Evolutionary conservation across 2,329 filamentous ascomycete species (phyloP), one percentile per base, ranked within the genome.

Genomic region (Hymenoscyphus scutula): DNA sequence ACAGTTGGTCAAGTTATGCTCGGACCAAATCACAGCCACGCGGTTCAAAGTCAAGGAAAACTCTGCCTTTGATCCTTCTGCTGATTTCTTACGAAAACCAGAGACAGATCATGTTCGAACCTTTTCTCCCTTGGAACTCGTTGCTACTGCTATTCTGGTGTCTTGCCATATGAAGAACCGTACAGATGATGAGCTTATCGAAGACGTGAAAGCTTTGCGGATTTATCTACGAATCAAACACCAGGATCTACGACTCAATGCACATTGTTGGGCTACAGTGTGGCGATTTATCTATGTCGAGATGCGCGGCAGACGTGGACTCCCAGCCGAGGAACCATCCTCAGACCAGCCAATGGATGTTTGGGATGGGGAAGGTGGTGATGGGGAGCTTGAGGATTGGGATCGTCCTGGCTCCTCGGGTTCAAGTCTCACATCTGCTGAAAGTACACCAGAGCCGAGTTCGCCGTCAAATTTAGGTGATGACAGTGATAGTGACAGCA

Each of bases 91-190:
- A 51, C 61, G 58, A 55, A 60, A 66, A 62, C 58, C 64, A 59
- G 61, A 61, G 17, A 54, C 74, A 5, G 66, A 64, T 10, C 71
- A 75, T 37, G 72, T 74, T 41, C 69, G 70, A 34, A 76, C 72
- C 13, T 76, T 75, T 63, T 73, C 72, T 2, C 75, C 75, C 1
- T 61, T 76, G 10, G 75, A 76, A 41, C 68, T 76, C 17, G 66
- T 76, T 30, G 71, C 70, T 6, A 69, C 73, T 4, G 73, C 70
- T 1, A 68, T 76, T 41, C 58, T 76, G 3, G 68, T 76, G 13
- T 67, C 71, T 8, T 68, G 68, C 13, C 68, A 75, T 45, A 73
- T 71, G 65, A 67, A 69, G 1, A 62, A 67, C 19, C 67, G 73
- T 27, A 70, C 67, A 15, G 65, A 73, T 29, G 51, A 67, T 7